Percentiles rank a stretch among this genome's conserved stretches.
Conservation (phyloP, 1,139 yeast species). For the Hansenula sp. region DNA sequence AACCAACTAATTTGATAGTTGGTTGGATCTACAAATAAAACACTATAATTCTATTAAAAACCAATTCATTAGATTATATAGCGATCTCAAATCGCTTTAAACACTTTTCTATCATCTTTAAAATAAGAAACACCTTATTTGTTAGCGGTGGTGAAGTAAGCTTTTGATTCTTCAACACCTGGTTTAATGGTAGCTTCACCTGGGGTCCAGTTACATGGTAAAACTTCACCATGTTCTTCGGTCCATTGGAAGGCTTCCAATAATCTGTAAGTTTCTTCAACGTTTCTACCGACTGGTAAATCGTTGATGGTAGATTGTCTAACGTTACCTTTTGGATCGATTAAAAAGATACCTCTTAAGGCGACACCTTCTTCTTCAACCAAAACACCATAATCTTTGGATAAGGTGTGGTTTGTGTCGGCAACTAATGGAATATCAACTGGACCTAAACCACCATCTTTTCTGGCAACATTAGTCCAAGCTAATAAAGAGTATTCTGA, state of each 20-base stretch:
- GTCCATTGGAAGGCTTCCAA: constrained; percentile 99
- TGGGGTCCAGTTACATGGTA: constrained; percentile 99
- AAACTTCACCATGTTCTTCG: constrained; percentile 96
- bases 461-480: constrained; percentile 95
- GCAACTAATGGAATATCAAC: constrained; percentile 92
- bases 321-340: constrained; percentile 90
- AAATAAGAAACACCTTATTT: constrained; percentile 13
- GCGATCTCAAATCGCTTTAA: not conserved
- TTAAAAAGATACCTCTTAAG: constrained; percentile 95
- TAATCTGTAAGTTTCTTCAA: constrained; percentile 95
- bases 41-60: too few relatives aligned
- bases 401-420: constrained; percentile 92
- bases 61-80: not conserved
- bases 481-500: constrained; percentile 96
- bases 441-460: constrained; percentile 97
- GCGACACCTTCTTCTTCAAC: constrained; percentile 95
- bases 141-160: constrained; percentile 68
- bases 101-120: not conserved
- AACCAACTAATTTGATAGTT: too few relatives aligned
- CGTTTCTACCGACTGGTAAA: constrained; percentile 98
- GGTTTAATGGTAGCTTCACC: constrained; percentile 95
- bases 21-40: too few relatives aligned
- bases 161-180: constrained; percentile 76
- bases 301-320: constrained; percentile 98
- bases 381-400: constrained; percentile 95